Evolutionary conservation across 2,329 filamentous ascomycete species (phyloP).

Genomic region (Alternaria viburni): DNA sequence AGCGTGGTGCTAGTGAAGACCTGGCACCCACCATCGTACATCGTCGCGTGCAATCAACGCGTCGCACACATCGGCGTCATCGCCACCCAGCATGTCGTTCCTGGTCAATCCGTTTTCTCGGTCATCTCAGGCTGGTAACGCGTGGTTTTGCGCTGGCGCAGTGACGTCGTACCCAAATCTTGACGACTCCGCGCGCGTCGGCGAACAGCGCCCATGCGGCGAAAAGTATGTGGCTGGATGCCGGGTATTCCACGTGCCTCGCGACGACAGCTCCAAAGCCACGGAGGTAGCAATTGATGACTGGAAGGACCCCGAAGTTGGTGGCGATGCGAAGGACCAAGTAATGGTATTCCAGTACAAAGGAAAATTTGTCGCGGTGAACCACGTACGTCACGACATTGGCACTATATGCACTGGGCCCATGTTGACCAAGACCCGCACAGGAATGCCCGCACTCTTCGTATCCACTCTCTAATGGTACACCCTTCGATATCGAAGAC

Average conservation of each 20-base stretch:
- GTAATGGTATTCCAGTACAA: slow-evolving; percentile 70
- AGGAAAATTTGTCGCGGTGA: slow-evolving; percentile 69
- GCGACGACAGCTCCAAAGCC: slow-evolving; percentile 25
- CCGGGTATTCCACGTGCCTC: slow-evolving; percentile 34
- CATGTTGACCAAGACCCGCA: neutral
- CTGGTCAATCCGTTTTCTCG: slow-evolving; percentile 30
- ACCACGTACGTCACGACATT: slow-evolving; percentile 60
- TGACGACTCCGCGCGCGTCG: slow-evolving; percentile 17
- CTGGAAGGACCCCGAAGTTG: slow-evolving; percentile 31
- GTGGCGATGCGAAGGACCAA: slow-evolving; percentile 56
- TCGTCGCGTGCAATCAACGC: neutral
- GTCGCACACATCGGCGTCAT: neutral
- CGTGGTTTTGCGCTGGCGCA: slow-evolving; percentile 33
- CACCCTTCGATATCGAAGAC: slow-evolving; percentile 74
- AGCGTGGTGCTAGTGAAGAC: neutral
- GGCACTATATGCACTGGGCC: too few relatives aligned
- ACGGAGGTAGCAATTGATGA: slow-evolving; percentile 30
- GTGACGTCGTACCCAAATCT: slow-evolving; percentile 27
- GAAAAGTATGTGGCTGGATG: slow-evolving; percentile 24
- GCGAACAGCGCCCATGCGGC: slow-evolving; percentile 23
- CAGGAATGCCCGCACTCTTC: slow-evolving; percentile 68
- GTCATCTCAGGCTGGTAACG: slow-evolving; percentile 26
- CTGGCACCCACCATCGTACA: neutral
- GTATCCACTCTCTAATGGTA: slow-evolving; percentile 68
- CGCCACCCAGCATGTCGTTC: slow-evolving; percentile 19